Base-by-base conservation (phyloP, 2,329 filamentous ascomycete species). In the Paecilomyces sp. region DNA sequence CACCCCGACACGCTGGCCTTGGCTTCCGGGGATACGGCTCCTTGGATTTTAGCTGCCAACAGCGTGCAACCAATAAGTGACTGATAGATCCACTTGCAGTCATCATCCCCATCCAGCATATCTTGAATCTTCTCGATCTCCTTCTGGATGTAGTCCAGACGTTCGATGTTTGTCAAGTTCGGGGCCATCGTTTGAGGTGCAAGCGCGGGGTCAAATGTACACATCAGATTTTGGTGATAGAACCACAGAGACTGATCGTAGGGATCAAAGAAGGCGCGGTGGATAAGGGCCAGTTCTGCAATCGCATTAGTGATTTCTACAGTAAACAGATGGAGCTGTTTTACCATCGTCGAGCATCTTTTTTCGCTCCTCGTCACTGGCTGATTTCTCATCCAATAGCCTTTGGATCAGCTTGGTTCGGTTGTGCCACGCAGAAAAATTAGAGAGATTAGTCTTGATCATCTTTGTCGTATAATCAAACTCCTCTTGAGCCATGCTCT, bases 181-280 rank as follows among this genome's bases (percentile, higher is more conserved):
- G 85, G 85, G 13, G 87, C 83, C 66, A 96, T 88, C 9, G 83
- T 83, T 22, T 81, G 77, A 2, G 77, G 70, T 13, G 79, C 75
- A 13, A 71, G 77, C 55, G 75, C 77, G 67, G 79, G 81, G 57
- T 82, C 78, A 66, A 89, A 79, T 69, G 87, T 88, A 61, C 86
- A 83, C 77, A 97, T 86, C 60, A 97, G 79, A 69, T 88, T 96
- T 67, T 94, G 89, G 73, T 97, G 92, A 70, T 99, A 97, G 74
- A 95, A 96, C 92, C 94, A 99, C 5, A 97, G 81, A 18, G 92
- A 96, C 71, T 97, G 93, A 71, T 97, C 93, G 66, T 96, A 92
- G 0, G 93, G 92, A 60, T 95, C 92, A 41, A 92, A 94, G 55
- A 97, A 80, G 0, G 89, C 92, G 59, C 88, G 84, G 58, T 88